Evolutionary conservation across 306 rosid genomes (phyloP).

Genomic region (Benincasa hispida): DNA sequence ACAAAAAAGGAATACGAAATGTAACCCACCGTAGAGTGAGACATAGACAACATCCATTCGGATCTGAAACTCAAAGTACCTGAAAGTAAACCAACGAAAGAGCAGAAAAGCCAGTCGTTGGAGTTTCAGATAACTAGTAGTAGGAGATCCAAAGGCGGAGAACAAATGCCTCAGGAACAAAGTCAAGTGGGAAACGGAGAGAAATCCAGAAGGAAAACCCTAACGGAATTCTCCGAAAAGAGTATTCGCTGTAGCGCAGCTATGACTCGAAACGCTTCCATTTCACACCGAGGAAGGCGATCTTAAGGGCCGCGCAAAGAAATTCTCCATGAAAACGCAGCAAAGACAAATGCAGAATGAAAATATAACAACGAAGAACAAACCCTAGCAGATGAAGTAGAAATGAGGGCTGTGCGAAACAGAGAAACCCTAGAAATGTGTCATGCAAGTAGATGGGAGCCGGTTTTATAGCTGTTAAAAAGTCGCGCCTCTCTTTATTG

Average conservation of each 20-base stretch:
- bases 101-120: not conserved
- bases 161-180: slow-evolving; percentile 20
- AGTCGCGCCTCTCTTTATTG: not conserved
- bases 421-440: not conserved
- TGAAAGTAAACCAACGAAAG: slow-evolving; percentile 10
- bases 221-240: slow-evolving; percentile 24
- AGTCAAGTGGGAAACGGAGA: slow-evolving; percentile 24
- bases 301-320: slow-evolving; percentile 74
- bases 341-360: not conserved
- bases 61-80: slow-evolving; percentile 17
- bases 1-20: not conserved
- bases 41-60: slow-evolving; percentile 21
- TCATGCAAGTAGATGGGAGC: accelerated
- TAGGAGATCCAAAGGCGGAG: slow-evolving; percentile 16
- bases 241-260: slow-evolving; percentile 40
- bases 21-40: slow-evolving; percentile 41
- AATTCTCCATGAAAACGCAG: not conserved
- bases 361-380: not conserved
- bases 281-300: slow-evolving; percentile 53
- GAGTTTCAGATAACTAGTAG: slow-evolving; percentile 3
- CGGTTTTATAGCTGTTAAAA: not conserved
- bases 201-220: slow-evolving; percentile 62
- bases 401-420: not conserved
- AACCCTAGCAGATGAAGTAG: not conserved
- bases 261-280: slow-evolving; percentile 94